Conservation (phyloP, 495 filamentous ascomycete genomes). For the Xylaria curta region DNA sequence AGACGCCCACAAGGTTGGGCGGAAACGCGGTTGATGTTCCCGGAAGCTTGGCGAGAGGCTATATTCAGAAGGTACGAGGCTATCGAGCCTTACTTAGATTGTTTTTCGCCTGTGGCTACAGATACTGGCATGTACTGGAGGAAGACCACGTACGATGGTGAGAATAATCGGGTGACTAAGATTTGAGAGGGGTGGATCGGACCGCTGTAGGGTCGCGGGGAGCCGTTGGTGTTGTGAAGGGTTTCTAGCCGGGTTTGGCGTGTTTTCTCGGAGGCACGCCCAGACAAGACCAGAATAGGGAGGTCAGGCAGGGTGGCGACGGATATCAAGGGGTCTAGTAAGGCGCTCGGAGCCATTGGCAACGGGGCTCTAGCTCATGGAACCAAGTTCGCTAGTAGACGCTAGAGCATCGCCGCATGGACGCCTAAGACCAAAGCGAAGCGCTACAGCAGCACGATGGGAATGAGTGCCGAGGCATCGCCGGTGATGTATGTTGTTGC, state of each 20-base stretch:
- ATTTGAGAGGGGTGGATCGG: not conserved
- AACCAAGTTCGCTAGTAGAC: constrained; percentile 16
- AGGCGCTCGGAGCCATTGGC: constrained; percentile 1
- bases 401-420: not conserved
- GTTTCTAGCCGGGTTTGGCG: constrained; percentile 32
- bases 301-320: constrained; percentile 30
- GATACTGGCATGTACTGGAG: not conserved
- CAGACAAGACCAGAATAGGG: constrained; percentile 36
- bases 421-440: not conserved
- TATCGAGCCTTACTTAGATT: constrained; percentile 15
- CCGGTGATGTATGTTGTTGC: constrained; percentile 7
- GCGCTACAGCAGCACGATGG: not conserved
- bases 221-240: constrained; percentile 25
- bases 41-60: constrained; percentile 11
- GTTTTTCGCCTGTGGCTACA: not conserved
- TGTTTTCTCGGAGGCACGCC: constrained; percentile 33
- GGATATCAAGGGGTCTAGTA: constrained; percentile 23
- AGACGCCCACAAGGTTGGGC: constrained; percentile 9
- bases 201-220: constrained; percentile 24
- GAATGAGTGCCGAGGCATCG: not conserved
- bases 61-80: constrained; percentile 11
- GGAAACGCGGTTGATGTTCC: constrained; percentile 34
- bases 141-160: not conserved
- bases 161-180: constrained; percentile 24
- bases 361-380: constrained; percentile 8